A percentile compares a stretch with the other conserved stretches of the same genome.
phyloP scores from a whole-genome alignment of 2,329 filamentous ascomycete genomes.

The Trichoderma atroviride region DNA sequence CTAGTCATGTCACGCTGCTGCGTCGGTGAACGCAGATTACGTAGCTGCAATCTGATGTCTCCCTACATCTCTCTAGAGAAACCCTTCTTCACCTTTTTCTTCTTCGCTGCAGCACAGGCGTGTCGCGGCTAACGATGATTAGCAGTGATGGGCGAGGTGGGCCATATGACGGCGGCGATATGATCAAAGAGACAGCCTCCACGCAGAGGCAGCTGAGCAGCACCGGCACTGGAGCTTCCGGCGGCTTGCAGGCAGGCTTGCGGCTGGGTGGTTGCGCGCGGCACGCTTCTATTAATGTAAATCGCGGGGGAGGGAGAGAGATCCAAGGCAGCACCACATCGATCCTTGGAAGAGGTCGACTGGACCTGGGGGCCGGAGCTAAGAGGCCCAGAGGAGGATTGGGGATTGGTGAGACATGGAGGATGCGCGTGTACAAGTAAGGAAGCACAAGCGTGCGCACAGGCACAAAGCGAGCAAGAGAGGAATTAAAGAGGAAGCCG shows the following conservation, averaged over 20 bases:
- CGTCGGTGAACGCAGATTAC: conserved; percentile 19
- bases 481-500: not conserved
- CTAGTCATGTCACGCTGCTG: conserved; percentile 14
- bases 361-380: conserved; percentile 1
- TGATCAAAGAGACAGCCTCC: not conserved
- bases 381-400: conserved; percentile 1
- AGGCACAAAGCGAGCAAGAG: not conserved
- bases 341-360: conserved; percentile 14
- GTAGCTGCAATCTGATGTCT: not conserved
- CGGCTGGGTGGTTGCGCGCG: conserved; percentile 17
- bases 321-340: conserved; percentile 20
- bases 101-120: not conserved
- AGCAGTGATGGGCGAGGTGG: not conserved
- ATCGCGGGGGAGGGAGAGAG: conserved; percentile 14
- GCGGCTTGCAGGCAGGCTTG: conserved; percentile 22
- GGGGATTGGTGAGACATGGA: conserved; percentile 16
- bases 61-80: not conserved
- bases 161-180: not conserved
- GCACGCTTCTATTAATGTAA: conserved; percentile 21
- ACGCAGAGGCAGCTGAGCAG: conserved; percentile 4
- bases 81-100: not conserved
- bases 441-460: not conserved
- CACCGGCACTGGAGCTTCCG: conserved; percentile 21
- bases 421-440: not conserved
- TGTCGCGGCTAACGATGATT: conserved; percentile 10